Conservation (phyloP, 768 basidiomycete genomes). For the Termitomyces sp. region DNA sequence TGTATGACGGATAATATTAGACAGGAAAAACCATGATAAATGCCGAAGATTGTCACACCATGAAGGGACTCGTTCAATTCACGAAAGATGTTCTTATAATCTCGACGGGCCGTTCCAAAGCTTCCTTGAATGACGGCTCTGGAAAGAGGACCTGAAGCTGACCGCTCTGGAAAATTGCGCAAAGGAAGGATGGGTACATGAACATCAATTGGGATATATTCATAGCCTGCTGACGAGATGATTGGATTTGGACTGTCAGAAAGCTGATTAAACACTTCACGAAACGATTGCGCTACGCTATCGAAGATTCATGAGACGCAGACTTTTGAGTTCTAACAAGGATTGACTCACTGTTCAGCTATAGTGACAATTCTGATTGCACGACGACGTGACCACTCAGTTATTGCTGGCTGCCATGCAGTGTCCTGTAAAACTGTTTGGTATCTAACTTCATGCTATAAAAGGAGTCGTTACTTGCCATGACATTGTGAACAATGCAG, state of each 20-base stretch:
- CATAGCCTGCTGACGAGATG: slow-evolving; percentile 25
- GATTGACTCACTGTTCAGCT: slow-evolving; percentile 28
- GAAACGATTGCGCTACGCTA: slow-evolving; percentile 27
- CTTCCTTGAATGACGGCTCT: too few species aligned
- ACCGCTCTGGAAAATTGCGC: slow-evolving; percentile 18
- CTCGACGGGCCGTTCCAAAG: too few species aligned
- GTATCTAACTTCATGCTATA: neutral
- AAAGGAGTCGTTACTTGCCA: too few species aligned
- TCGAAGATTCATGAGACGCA: neutral
- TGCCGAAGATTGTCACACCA: slow-evolving; percentile 14
- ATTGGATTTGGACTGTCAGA: slow-evolving; percentile 25
- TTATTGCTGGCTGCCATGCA: slow-evolving; percentile 25
- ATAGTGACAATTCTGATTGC: slow-evolving; percentile 34
- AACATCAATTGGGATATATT: slow-evolving; percentile 29
- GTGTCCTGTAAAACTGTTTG: slow-evolving; percentile 12
- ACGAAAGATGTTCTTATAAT: slow-evolving; percentile 26
- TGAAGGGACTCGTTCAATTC: slow-evolving; percentile 27
- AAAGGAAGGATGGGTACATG: slow-evolving; percentile 30
- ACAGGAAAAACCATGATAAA: too few species aligned
- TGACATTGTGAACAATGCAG: too few species aligned
- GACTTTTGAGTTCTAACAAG: neutral
- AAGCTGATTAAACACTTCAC: slow-evolving; percentile 19
- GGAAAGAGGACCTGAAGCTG: too few species aligned
- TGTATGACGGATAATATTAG: too few species aligned
- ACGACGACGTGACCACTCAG: slow-evolving; percentile 32